phyloP scores from a whole-genome alignment of 2,329 filamentous ascomycete species.

The Penicillium sp. region DNA sequence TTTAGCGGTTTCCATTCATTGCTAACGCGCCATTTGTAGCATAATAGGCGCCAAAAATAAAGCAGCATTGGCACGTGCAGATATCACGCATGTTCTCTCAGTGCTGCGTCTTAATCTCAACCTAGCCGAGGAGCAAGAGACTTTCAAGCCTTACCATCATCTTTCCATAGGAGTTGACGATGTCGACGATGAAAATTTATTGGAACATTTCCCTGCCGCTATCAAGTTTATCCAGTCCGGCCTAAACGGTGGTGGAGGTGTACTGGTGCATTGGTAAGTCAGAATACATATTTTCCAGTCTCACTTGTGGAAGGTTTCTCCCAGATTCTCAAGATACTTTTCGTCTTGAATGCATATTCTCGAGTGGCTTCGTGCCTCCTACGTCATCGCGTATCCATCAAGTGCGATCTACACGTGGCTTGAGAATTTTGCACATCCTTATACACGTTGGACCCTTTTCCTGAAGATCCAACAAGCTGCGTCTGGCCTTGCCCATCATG shows the following conservation, averaged over 20 bases:
- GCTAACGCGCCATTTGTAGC: constrained; percentile 40
- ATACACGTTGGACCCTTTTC: constrained; percentile 4
- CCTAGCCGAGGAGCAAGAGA: constrained; percentile 45
- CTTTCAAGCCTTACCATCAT: constrained; percentile 59
- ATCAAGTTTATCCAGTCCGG: constrained; percentile 76
- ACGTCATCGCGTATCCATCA: constrained; percentile 11
- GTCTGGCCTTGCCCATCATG: neutral
- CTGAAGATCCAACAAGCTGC: neutral
- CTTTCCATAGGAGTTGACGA: constrained; percentile 80
- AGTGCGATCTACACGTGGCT: constrained; percentile 13
- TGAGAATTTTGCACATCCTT: constrained; percentile 4
- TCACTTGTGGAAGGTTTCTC: neutral
- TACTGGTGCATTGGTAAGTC: constrained; percentile 63
- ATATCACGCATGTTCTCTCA: constrained; percentile 86
- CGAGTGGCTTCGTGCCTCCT: constrained; percentile 7
- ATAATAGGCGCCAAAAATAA: constrained; percentile 69
- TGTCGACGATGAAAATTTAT: constrained; percentile 75
- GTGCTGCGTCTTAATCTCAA: constrained; percentile 60
- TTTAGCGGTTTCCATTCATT: neutral
- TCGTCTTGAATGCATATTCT: neutral
- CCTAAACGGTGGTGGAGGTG: constrained; percentile 52
- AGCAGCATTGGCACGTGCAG: constrained; percentile 58
- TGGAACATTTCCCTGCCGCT: constrained; percentile 68
- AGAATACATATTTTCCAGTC: neutral
- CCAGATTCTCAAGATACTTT: neutral